Conservation (phyloP, 805 yeast genomes). For the Starmerella bacillaris region DNA sequence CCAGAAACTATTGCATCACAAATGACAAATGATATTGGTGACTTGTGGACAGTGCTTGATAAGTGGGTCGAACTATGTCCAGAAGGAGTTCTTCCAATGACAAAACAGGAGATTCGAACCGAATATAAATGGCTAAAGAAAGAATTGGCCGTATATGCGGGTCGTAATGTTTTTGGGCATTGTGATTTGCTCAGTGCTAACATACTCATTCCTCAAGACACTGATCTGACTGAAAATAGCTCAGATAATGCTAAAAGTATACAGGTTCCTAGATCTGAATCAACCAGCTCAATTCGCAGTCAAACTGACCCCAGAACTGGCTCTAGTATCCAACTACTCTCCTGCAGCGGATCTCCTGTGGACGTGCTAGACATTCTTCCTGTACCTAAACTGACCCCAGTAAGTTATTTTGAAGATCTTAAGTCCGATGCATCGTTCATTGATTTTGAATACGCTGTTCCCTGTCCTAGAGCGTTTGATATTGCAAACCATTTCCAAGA, state of each 20-base stretch:
- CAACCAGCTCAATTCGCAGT: no score
- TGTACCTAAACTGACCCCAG: conserved; percentile 4
- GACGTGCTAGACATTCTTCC: no score
- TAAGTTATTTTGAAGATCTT: neutral
- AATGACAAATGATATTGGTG: conserved; percentile 14
- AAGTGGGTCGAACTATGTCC: conserved; percentile 53
- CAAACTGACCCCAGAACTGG: neutral
- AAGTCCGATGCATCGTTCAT: conserved; percentile 31
- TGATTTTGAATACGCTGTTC: conserved; percentile 56
- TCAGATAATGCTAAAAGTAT: neutral
- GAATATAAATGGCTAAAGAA: conserved; percentile 42
- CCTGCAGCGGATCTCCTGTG: no score
- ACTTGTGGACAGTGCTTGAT: conserved; percentile 42
- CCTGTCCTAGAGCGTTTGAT: conserved; percentile 58
- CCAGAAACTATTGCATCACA: conserved; percentile 8
- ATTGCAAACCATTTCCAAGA: conserved; percentile 60
- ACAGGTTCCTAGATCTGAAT: no score
- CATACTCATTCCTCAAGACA: conserved; percentile 37
- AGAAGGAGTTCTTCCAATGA: conserved; percentile 24
- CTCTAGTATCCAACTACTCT: neutral
- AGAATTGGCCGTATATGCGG: conserved; percentile 30
- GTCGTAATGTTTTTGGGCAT: conserved; percentile 41
- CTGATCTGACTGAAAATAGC: neutral
- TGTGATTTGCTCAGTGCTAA: conserved; percentile 63
- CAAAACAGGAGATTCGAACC: conserved; percentile 26